Base-by-base conservation (phyloP, 1,284 basidiomycete species). In the Inonotus hispidus region DNA sequence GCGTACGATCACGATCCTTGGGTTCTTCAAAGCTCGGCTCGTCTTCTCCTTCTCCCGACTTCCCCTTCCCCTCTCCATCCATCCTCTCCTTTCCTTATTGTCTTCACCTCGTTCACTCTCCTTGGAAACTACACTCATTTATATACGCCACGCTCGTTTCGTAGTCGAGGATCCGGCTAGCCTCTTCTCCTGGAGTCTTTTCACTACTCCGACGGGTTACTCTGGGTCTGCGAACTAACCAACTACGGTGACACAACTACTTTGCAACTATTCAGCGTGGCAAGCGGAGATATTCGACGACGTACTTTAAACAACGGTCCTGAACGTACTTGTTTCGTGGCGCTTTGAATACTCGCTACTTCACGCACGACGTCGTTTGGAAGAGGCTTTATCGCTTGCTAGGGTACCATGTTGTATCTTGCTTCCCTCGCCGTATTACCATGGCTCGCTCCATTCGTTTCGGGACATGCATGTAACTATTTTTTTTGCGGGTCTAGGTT, bases 381-480 rank as follows among this genome's bases (percentile, higher is more conserved):
- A 32, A 32, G 23, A 13, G 8, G 16, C 13, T 14, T 52, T 29
- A 29, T 52, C 50, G 27, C 32, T 37, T 35, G 25, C 32, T 52
- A 32, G 16, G 27, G 6, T 16, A 35, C 8, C 25, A 59, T 50
- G 49, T 5, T 53, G 16, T 8, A 52, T 53, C 13, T 49, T 60
- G 29, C 39, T 25, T 8, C 27, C 19, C 41, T 43, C 41, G 41
- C 58, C 3, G 19, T 53, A 8, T 25, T 59, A 21, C 47, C 49
- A 14, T 35, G 58, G 21, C 37, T 27, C 35, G 38, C 50, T 25
- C 39, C 49, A n/a, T 43, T 45, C 16, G 58, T 53, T 25, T 14
- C 58, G 6, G 58, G 19, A 21, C 58, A 59, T 53, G n/a, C 58
- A 10, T 35, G 58, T 59, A 38, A 49, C 47, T 61, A 39, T 16